Percentiles rank a stretch among this genome's conserved stretches.
phyloP scores from a whole-genome alignment of 2,329 filamentous ascomycete species.

The Aschersonia sp. region DNA sequence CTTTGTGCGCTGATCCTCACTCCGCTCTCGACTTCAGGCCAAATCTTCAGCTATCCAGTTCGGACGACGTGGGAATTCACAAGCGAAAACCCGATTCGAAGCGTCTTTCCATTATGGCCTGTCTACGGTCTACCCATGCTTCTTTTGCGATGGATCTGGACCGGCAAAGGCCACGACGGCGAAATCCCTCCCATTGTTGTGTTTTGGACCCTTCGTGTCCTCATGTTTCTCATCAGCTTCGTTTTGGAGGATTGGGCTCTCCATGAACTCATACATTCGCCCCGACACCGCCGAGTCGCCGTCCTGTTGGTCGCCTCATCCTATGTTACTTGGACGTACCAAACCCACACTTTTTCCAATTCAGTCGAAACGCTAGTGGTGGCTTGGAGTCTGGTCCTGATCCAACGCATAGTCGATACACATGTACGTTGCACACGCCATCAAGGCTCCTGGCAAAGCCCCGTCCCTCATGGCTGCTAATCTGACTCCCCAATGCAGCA shows the following conservation, averaged over 20 bases:
- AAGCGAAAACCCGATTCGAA: conserved; percentile 74
- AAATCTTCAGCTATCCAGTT: conserved; percentile 85
- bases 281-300: conserved; percentile 56
- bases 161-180: conserved; percentile 63
- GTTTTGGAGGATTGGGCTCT: conserved; percentile 97
- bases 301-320: conserved; percentile 83
- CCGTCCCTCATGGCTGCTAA: too few species aligned
- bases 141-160: conserved; percentile 82
- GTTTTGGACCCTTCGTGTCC: conserved; percentile 74
- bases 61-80: conserved; percentile 95
- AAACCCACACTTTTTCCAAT: conserved; percentile 97
- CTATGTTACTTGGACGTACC: conserved; percentile 97
- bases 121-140: conserved; percentile 91
- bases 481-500: conserved; percentile 30
- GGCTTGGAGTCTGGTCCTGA: conserved; percentile 84
- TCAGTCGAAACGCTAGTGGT: conserved; percentile 89
- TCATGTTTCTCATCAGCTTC: conserved; percentile 94
- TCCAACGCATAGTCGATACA: conserved; percentile 69
- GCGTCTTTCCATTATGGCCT: conserved; percentile 92
- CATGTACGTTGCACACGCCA: conserved; percentile 42
- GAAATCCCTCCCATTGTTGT: conserved; percentile 72
- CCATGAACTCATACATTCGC: conserved; percentile 72
- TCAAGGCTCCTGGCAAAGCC: conserved; percentile 4
- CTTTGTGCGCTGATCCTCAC: neutral
- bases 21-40: conserved; percentile 37